Base-by-base conservation (phyloP, 176 grass and related monocot genomes). In the Triticum aestivum region DNA sequence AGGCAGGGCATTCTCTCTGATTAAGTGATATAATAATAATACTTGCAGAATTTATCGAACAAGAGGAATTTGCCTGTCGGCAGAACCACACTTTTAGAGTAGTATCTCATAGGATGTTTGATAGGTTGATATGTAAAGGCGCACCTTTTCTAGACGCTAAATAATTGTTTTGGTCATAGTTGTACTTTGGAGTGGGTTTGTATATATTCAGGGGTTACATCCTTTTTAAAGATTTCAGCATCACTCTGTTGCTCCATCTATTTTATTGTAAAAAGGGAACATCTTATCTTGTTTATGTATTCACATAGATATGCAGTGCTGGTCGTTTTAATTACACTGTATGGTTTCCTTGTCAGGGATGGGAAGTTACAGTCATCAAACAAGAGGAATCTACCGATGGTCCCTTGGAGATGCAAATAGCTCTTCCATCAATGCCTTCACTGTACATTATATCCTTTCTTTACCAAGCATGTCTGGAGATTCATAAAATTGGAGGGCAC, bases 351-450 rank as follows among this genome's bases (percentile, higher is more conserved):
- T 92, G 34, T 61, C 70, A 99, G 97, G 97, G 97, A 69, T 99
- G 97, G 97, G 94, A 99, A 89, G 85, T 99, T 15, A 99, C 92
- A 70, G 82, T 93, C 44, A 85, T 99, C 92, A 96, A 97, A 95
- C 97, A 99, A 97, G 94, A 91, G 39, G 91, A 94, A 84, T 79
- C 94, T 38, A 90, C 82, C 20, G 92, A 99, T 35, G 97, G 87
- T 14, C 87, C 85, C 52, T 68, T 97, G 84, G 97, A 97, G 86
- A 89, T 99, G 92, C 89, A 91, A 89, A 90, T 99, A 84, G 83
- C 90, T 79, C 97, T 99, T 91, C 97, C 97, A 84, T 96, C 92
- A 26, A 97, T 99, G 94, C 97, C 97, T 93, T 99, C 97, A 24
- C 70, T 93, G 77, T 94, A 99, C 73, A 88, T 99, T 82, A 91